Percentiles rank a stretch among this genome's conserved stretches.
Evolutionary conservation across 352 stramenopile genomes (phyloP).

Genomic region (Albugo candida): DNA sequence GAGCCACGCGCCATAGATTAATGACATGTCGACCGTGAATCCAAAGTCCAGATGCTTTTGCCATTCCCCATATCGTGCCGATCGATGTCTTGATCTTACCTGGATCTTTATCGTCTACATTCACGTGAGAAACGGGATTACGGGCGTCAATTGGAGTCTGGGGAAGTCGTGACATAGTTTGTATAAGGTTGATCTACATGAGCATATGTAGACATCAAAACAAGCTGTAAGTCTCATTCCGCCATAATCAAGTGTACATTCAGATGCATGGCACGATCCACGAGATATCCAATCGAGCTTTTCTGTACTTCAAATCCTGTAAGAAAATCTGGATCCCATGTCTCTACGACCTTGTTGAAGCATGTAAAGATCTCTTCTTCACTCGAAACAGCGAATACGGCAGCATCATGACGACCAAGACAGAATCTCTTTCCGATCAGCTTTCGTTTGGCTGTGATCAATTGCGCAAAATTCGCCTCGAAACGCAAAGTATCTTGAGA

Average conservation of each 20-base stretch:
- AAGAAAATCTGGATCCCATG: constrained; percentile 81
- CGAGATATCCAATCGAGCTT: constrained; percentile 50
- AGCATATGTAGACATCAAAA: neutral
- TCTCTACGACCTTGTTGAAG: constrained; percentile 30
- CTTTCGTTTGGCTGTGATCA: constrained; percentile 1
- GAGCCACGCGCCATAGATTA: constrained; percentile 82
- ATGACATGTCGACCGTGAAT: constrained; percentile 79
- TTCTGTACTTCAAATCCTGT: constrained; percentile 78
- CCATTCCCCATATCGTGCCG: constrained; percentile 54
- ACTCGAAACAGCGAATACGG: constrained; percentile 7
- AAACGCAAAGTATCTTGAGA: constrained; percentile 1
- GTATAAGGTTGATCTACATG: constrained; percentile 42
- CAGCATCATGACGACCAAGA: constrained; percentile 5
- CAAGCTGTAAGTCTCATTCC: constrained; percentile 7
- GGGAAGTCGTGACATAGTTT: constrained; percentile 40
- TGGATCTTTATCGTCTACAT: constrained; percentile 11
- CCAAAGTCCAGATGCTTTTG: constrained; percentile 74
- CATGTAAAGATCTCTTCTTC: constrained; percentile 39
- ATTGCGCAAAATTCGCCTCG: neutral
- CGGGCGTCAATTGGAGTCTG: constrained; percentile 26
- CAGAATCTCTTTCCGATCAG: constrained; percentile 2
- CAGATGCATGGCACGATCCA: constrained; percentile 38
- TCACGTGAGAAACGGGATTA: constrained; percentile 15
- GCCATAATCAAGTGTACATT: constrained; percentile 16
- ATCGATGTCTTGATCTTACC: constrained; percentile 21